Base-by-base conservation (phyloP, 1,139 yeast genomes). In the Geotrichum candidum region DNA sequence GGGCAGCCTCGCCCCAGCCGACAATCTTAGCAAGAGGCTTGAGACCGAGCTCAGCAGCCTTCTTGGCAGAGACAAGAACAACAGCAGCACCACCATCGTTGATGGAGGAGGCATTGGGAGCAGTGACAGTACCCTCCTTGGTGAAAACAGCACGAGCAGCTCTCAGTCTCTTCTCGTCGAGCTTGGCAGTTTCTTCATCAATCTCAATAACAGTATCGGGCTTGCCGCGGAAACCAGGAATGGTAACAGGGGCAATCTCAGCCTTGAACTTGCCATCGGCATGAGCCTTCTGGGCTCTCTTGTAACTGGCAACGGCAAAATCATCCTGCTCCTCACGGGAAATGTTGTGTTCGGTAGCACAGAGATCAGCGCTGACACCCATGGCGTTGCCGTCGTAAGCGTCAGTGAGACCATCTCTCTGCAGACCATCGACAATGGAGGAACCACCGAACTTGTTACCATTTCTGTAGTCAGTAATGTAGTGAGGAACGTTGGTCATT, bases 1-100 rank as follows among this genome's bases (percentile, higher is more conserved):
- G 91, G 61, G 96, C 98, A 72, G 97, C 98, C 76, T 94, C 99
- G 77, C 96, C 98, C 96, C 97, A 92, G 65, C 97, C 96, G 62
- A 83, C 73, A 70, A 94, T 86, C 76, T 85, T 84, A 65, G 97
- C 98, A 68, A 94, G 77, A 67, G 99, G 98, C 73, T 81, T 89
- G 73, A 94, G 80, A 54, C 88, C 88, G 69, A 91, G 83, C 80
- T 92, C 96, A 75, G 85, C 83, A 71, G 90, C 82, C 79, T 90
- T 90, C 66, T 80, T 79, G 73, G 84, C 97, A 62, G 96, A 88
- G 61, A 90, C 95, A 69, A 94, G 82, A 58, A 94, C 80, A 54
- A 94, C 84, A 56, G 98, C 98, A 64, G 98, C 97, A 75, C 90
- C 98, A 77, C 99, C 99, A 75, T 94, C 99, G 76, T 91, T 94